A percentile compares a stretch with the other conserved stretches of the same genome.
Evolutionary conservation across 1,284 basidiomycete species (phyloP).

Genomic region (Cryptococcus depauperatus): DNA sequence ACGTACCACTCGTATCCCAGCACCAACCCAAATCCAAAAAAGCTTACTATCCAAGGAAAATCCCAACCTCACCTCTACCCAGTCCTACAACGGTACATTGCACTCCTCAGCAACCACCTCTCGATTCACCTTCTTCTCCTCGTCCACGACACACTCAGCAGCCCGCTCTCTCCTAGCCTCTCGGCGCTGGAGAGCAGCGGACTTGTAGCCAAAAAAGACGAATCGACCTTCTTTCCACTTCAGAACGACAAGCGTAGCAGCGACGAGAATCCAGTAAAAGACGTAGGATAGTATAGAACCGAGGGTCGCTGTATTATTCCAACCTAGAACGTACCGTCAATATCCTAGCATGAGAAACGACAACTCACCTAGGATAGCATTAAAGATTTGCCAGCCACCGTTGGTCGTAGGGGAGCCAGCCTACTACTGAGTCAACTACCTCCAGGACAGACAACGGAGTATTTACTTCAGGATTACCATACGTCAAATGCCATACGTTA

Average conservation of each 20-base stretch:
- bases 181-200: conserved; percentile 14
- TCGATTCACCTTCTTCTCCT: not conserved
- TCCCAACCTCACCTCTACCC: too few relatives aligned
- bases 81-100: too few relatives aligned
- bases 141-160: not conserved
- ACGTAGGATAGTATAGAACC: conserved; percentile 65
- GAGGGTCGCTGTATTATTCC: conserved; percentile 48
- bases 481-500: conserved; percentile 67
- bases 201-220: conserved; percentile 37
- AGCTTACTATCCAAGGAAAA: too few relatives aligned
- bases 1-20: too few relatives aligned
- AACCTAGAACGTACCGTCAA: not conserved
- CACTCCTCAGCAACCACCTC: not conserved
- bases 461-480: conserved; percentile 59
- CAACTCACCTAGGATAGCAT: conserved; percentile 38
- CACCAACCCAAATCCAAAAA: too few relatives aligned
- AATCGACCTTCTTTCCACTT: conserved; percentile 55
- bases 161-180: not conserved
- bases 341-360: not conserved
- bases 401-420: conserved; percentile 45
- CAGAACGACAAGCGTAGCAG: conserved; percentile 56
- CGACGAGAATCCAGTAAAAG: conserved; percentile 70
- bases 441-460: not conserved
- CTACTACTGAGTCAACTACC: conserved; percentile 2
- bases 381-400: conserved; percentile 45